Base-by-base conservation (phyloP, 129 eudicot genomes). In the Centaurea solstitialis region DNA sequence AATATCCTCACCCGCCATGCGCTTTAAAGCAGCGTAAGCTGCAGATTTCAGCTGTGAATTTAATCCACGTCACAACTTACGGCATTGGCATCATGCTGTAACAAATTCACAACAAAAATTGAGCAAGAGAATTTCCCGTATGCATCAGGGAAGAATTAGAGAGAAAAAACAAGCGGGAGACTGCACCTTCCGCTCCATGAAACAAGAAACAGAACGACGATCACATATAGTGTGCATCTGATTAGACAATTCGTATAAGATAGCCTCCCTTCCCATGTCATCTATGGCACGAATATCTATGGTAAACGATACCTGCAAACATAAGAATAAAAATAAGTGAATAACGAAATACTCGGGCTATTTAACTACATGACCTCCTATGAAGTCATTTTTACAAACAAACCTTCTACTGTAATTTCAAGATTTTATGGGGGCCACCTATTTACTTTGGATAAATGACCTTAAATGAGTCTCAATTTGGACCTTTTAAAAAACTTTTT, bases 81-180 rank as follows among this genome's bases (percentile, higher is more conserved):
- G 24, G 97, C 98, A 82, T 91, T 80, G 15, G 99, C 99, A 74
- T 95, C 99, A 66, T 95, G 99, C 99, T 95, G 93, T 83, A 86
- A 57, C n/a, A 59, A 23, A 77, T 73, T 70, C 43, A 69, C 59
- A 77, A 13, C 5, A 23, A 7, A 57, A 64, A 38, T 69, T 69
- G 33, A 84, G 85, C 72, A 53, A 43, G 37, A 50, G 7, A 47
- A 67, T 47, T 18, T 13, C 79, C 39, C 17, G 24, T 45, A 24
- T 72, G 20, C 62, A 21, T 65, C 5, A 4, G 72, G 6, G 70
- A 74, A 18, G 21, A 22, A 21, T 21, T 9, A 12, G 64, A 15
- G 11, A 13, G 4, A 78, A 26, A 73, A 43, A 37, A 20, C 7
- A 30, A 72, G 71, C 65, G 26, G 66, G 35, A 75, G 50, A 73